Evolutionary conservation across 1,284 basidiomycete genomes (phyloP).

Genomic region (Tylopilus sp.): DNA sequence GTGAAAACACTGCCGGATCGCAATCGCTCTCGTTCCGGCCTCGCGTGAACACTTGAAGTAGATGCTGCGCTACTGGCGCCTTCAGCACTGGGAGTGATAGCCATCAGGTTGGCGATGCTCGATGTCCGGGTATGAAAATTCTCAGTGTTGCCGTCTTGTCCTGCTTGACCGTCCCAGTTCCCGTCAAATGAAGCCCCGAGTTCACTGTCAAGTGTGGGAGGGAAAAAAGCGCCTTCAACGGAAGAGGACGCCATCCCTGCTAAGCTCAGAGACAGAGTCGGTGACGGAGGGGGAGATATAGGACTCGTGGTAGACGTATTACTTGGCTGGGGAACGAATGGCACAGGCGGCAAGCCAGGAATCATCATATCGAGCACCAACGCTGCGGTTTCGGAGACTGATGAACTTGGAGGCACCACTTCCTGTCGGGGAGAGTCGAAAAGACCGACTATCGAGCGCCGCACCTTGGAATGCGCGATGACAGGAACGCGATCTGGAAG

Average conservation of each 20-base stretch:
- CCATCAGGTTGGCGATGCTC: constrained; percentile 23
- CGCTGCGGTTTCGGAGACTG: constrained; percentile 15
- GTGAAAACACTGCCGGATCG: constrained; percentile 3
- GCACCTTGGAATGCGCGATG: constrained; percentile 31
- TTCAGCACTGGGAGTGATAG: constrained; percentile 14
- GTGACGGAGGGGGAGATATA: constrained; percentile 25
- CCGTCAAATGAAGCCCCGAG: constrained; percentile 28
- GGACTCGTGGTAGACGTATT: constrained; percentile 18
- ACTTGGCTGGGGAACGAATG: constrained; percentile 33
- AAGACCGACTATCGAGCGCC: constrained; percentile 60
- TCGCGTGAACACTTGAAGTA: constrained; percentile 2
- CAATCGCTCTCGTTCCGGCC: constrained; percentile 1
- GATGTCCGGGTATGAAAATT: constrained; percentile 20
- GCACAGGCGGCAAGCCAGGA: constrained; percentile 34
- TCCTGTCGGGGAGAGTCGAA: constrained; percentile 43
- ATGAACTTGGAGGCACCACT: constrained; percentile 4
- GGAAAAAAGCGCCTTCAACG: constrained; percentile 4
- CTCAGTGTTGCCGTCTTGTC: constrained; percentile 3
- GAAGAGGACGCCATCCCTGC: constrained; percentile 6
- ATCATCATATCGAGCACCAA: constrained; percentile 32
- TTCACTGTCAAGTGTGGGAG: constrained; percentile 33
- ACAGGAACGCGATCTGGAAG: constrained; percentile 19
- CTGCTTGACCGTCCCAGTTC: constrained; percentile 15
- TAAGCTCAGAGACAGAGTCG: constrained; percentile 7
- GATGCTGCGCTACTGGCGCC: constrained; percentile 2